These are phyloP conservation scores for Cutaneotrichosporon cutaneum DNA, from an alignment of 1,284 basidiomycete species.

Conservation along the genomic window DNA sequence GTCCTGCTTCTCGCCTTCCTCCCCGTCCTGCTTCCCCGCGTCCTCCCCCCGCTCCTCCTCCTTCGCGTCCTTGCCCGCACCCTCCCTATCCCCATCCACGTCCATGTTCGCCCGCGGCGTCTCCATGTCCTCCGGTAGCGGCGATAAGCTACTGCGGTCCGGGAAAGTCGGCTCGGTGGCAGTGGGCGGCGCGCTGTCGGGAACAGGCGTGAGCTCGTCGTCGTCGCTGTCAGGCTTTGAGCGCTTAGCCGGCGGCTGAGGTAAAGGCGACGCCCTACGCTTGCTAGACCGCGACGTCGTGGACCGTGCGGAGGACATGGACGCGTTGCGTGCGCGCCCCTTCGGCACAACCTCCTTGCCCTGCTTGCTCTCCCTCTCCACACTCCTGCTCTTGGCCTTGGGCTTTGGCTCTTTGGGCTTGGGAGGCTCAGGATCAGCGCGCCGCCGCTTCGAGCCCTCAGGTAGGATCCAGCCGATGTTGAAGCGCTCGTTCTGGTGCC, in stretches of 20 bases:
- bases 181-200: slow-evolving; percentile 9
- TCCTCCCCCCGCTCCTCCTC: not conserved
- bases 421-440: slow-evolving; percentile 1
- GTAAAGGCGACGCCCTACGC: slow-evolving; percentile 23
- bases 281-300: slow-evolving; percentile 16
- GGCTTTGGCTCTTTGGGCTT: not conserved
- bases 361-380: not conserved
- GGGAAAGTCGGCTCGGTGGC: not conserved
- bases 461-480: slow-evolving; percentile 87
- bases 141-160: not conserved
- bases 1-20: not conserved
- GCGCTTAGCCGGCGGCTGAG: slow-evolving; percentile 29
- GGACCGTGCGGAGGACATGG: not conserved
- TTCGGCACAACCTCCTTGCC: not conserved
- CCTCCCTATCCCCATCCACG: no score
- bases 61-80: no score
- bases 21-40: not conserved
- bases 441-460: slow-evolving; percentile 60
- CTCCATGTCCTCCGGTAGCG: slow-evolving; percentile 2
- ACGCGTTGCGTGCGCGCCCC: not conserved
- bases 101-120: not conserved
- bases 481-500: slow-evolving; percentile 76
- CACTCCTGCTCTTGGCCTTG: slow-evolving; percentile 5
- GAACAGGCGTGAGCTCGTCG: slow-evolving; percentile 21
- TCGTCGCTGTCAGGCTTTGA: slow-evolving; percentile 38